Base-by-base conservation (phyloP, 805 yeast genomes). In the Spathaspora passalidarum region DNA sequence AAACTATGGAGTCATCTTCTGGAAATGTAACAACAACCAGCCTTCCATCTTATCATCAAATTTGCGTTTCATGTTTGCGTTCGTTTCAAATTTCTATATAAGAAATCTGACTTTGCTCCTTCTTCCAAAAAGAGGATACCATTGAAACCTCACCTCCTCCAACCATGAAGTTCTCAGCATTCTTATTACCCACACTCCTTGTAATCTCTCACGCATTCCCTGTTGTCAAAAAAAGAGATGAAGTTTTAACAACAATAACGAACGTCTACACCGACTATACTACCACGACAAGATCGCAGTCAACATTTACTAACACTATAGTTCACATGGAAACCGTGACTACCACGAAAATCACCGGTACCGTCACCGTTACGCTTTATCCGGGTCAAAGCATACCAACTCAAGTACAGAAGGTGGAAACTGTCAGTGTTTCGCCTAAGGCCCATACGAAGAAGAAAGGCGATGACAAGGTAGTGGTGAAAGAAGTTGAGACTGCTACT, bases 401-500 rank as follows among this genome's bases (percentile, higher is more conserved):
- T 8, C n/a, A n/a, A n/a, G n/a, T n/a, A n/a, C n/a, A n/a, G n/a
- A n/a, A n/a, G n/a, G n/a, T n/a, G n/a, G n/a, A n/a, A 2, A 69
- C 74, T 14, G 64, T 71, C n/a, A 63, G 65, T 45, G 76, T 76
- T 18, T 54, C 60, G 20, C 68, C 68, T 13, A 49, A 56, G 26
- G 67, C 73, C 22, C 70, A 54, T 52, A 61, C 70, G 21, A 68
- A n/a, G n/a, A n/a, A n/a, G n/a, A n/a, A n/a, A n/a, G n/a, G n/a
- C n/a, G n/a, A n/a, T n/a, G n/a, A n/a, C n/a, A n/a, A n/a, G n/a
- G n/a, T 25, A n/a, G 4, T 25, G 8, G n/a, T 25, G 29, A 10
- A 5, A 25, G n/a, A 10, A 25, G 34, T 29, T 6, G 17, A 29
- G n/a, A 13, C n/a, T 29, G 16, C 73, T 4, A 66, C 66, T 40